phyloP scores from a whole-genome alignment of 2,329 filamentous ascomycete genomes.

The Ascomycota sp. region DNA sequence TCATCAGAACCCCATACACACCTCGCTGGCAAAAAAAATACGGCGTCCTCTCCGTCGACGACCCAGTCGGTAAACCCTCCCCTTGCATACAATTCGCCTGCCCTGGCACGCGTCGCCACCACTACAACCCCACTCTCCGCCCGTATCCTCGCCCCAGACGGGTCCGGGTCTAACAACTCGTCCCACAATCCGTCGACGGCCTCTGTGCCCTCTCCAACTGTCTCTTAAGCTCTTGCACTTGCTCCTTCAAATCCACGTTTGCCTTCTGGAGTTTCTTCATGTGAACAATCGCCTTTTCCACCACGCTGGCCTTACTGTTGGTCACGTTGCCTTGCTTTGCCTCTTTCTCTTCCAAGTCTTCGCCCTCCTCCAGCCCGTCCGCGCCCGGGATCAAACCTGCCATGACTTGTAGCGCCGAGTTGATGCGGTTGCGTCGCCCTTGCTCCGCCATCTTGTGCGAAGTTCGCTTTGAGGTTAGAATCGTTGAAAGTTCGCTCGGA shows the following conservation, averaged over 20 bases:
- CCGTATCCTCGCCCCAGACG: too few relatives aligned
- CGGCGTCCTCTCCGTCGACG: too few relatives aligned
- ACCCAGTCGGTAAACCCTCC: too few relatives aligned
- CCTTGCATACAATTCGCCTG: too few relatives aligned
- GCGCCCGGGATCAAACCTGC: slow-evolving; percentile 55
- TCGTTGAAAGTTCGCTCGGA: slow-evolving; percentile 76
- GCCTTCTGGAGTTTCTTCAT: slow-evolving; percentile 71
- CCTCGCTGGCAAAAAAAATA: too few relatives aligned
- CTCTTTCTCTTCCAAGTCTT: slow-evolving; percentile 6
- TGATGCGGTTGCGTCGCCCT: slow-evolving; percentile 85
- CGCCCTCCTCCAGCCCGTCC: not conserved
- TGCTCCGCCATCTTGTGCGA: slow-evolving; percentile 98
- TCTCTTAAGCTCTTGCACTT: slow-evolving; percentile 20
- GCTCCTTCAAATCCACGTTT: slow-evolving; percentile 45
- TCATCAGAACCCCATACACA: too few relatives aligned
- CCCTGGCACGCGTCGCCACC: too few relatives aligned
- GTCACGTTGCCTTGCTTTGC: slow-evolving; percentile 31
- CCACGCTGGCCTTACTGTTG: slow-evolving; percentile 87
- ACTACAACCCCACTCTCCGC: too few relatives aligned
- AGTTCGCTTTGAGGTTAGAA: slow-evolving; percentile 86
- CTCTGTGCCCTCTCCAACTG: slow-evolving; percentile 9
- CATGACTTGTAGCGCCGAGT: slow-evolving; percentile 80
- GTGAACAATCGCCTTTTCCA: slow-evolving; percentile 92
- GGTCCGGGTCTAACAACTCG: too few relatives aligned
- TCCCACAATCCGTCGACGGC: too few relatives aligned